Evolutionary conservation across 306 rosid genomes (phyloP), one percentile per base, ranked within the genome.

Genomic region (Castanea sativa): DNA sequence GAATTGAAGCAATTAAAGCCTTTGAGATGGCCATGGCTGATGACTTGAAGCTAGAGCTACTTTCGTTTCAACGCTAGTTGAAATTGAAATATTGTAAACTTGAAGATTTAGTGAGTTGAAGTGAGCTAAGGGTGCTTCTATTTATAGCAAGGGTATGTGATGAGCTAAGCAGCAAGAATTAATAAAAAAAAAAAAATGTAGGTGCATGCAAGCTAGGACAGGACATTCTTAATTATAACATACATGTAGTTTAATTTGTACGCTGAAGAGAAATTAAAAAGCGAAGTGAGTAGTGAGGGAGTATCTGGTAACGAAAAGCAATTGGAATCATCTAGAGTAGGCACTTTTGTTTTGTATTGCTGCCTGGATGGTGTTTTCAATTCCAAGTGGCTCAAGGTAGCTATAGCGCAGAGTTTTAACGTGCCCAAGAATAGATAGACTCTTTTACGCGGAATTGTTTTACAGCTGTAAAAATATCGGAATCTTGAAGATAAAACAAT

Each of bases 141-240:
- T 91, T 89, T 91, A 88, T 93, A 89, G 85, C 49, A 35, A 38
- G 20, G 11, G 3, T 8, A 41, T 41, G 45, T 2, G 45, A 41
- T 16, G 73, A 73, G 71, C 2, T n/a, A 61, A n/a, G 49, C 35
- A 38, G 58, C 21, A 38, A 25, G 4, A 35, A 27, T 5, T 16
- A 18, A 11, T 11, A 2, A 61, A 23, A 41, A 1, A 38, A 38
- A 41, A 51, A 2, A 65, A 8, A 23, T 32, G 15, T 9, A n/a
- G 71, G 79, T 61, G 73, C 52, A 55, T 58, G 63, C 33, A 33
- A 33, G 51, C 11, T 14, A 29, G 71, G 72, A 76, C 4, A 73
- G 69, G 49, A 71, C 71, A 45, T 70, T 52, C 64, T n/a, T 21
- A 41, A 58, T 58, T 23, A 58, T 29, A 4, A 9, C 2, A 38